Evolutionary conservation across 208 protist genomes (phyloP), one percentile per base, ranked within the genome.

Genomic region (Novymonas esmeraldas): DNA sequence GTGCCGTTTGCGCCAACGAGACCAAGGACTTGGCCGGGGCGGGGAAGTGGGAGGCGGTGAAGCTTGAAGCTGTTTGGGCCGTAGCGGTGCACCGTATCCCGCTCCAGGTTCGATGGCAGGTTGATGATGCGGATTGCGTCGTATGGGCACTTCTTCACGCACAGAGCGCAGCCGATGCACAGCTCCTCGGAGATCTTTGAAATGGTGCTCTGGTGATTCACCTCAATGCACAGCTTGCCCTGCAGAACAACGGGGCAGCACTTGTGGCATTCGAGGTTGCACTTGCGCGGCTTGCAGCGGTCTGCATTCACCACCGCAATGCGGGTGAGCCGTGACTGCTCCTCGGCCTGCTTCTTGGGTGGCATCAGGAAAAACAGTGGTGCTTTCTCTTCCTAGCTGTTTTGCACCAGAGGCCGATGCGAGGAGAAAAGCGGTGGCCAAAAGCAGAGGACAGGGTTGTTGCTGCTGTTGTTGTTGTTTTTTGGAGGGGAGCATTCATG

Each of bases 1-100:
- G 99, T 99, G 94, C 99, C 99, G 89, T 99, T 99, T 16, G 98
- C 98, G 54, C 99, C 99, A 22, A 99, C 99, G 7, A 99, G 89
- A 59, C 99, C 99, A 14, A 99, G 90, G 14, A 99, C 99, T 78
- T 99, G 97, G 24, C 99, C 99, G 20, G 98, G 97, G 49, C 99
- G 91, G 49, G 99, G 99, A 26, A 95, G 94, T 44, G 99, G 99
- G 20, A 99, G 89, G 24, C 98, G 84, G 71, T 99, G 99, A 11
- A 99, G 92, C 86, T 99, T 99, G 92, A 99, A 99, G 39, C 94
- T 94, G 89, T 99, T 99, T 36, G 98, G 87, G 36, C 98, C 97
- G 82, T 99, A 99, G 59, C 99, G 92, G 84, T 99, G 99, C 0
- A 99, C 99, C 9, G 98, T 99, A 31, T 99, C 78, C 31, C 78